Percentiles rank a stretch among this genome's conserved stretches.
phyloP scores from a whole-genome alignment of 176 grass and related monocot genomes.

The Poa pratensis region DNA sequence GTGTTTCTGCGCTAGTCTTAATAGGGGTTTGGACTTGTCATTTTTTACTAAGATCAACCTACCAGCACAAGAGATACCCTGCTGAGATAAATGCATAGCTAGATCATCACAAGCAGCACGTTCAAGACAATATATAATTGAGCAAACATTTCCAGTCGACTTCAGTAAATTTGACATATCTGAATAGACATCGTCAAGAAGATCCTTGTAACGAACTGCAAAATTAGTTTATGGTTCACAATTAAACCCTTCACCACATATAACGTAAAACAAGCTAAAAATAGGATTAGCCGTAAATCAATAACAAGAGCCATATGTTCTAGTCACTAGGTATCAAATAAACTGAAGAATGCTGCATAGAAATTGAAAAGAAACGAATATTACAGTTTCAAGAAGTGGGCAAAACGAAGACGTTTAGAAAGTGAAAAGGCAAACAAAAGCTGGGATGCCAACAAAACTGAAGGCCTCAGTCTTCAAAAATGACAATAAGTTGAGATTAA shows the following conservation, averaged over 20 bases:
- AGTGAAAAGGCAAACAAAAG: not conserved
- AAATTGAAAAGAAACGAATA: not conserved
- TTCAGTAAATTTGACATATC: slow-evolving; percentile 88
- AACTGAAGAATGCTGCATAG: not conserved
- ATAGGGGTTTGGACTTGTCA: slow-evolving; percentile 22
- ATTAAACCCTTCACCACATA: slow-evolving; percentile 4
- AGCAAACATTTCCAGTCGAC: slow-evolving; percentile 76
- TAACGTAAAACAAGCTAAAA: not conserved
- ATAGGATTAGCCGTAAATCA: not conserved
- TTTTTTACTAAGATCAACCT: slow-evolving; percentile 39
- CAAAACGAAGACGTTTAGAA: slow-evolving; percentile 8
- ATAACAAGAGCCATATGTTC: slow-evolving; percentile 21
- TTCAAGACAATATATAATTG: slow-evolving; percentile 97
- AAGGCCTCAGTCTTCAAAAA: not conserved
- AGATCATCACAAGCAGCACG: slow-evolving; percentile 90
- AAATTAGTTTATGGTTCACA: slow-evolving; percentile 43
- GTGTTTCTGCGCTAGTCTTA: slow-evolving; percentile 33
- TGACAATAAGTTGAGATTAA: not conserved
- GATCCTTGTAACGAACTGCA: slow-evolving; percentile 99
- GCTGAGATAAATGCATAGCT: slow-evolving; percentile 60
- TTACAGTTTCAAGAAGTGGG: not conserved
- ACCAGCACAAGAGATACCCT: slow-evolving; percentile 85
- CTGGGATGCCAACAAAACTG: not conserved
- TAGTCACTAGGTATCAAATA: not conserved
- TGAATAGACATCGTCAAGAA: slow-evolving; percentile 75